Conservation (phyloP, 1,284 basidiomycete species). For the Cryptococcus depauperatus region DNA sequence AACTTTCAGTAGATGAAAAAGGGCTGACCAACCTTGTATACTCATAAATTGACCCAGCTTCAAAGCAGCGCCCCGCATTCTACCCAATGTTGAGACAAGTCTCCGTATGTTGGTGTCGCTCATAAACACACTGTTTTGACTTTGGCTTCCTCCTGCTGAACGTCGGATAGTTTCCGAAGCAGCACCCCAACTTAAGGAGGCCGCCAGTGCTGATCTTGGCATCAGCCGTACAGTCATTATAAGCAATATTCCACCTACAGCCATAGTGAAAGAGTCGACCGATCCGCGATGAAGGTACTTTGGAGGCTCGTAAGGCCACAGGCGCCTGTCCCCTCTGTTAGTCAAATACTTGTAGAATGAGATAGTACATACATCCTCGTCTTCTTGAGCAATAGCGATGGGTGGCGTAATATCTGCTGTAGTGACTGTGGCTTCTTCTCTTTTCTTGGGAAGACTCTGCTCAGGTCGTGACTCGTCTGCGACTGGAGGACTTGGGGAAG, state of each 20-base stretch:
- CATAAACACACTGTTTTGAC: constrained; percentile 57
- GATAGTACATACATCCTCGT: constrained; percentile 17
- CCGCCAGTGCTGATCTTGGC: constrained; percentile 46
- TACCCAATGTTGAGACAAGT: constrained; percentile 81
- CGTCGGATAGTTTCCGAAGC: constrained; percentile 47
- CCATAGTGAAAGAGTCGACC: constrained; percentile 88
- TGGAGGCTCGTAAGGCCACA: constrained; percentile 37
- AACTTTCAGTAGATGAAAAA: not conserved
- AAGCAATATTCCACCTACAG: constrained; percentile 49
- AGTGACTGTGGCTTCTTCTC: not conserved
- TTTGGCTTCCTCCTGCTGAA: constrained; percentile 29
- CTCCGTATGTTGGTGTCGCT: constrained; percentile 82
- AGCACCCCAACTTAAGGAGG: constrained; percentile 46
- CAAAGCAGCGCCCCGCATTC: constrained; percentile 92
- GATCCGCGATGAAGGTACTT: constrained; percentile 75
- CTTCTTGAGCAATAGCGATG: constrained; percentile 6
- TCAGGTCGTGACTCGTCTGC: too few species aligned
- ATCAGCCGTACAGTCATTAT: not conserved
- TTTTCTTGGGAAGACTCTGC: not conserved
- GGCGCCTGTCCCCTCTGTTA: constrained; percentile 18
- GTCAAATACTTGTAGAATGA: not conserved
- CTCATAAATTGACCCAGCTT: constrained; percentile 97
- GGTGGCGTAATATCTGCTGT: too few species aligned
- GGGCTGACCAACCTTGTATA: constrained; percentile 65
- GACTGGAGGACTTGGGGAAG: not conserved